phyloP scores from a whole-genome alignment of 768 basidiomycete genomes.

The Trametes punicea region DNA sequence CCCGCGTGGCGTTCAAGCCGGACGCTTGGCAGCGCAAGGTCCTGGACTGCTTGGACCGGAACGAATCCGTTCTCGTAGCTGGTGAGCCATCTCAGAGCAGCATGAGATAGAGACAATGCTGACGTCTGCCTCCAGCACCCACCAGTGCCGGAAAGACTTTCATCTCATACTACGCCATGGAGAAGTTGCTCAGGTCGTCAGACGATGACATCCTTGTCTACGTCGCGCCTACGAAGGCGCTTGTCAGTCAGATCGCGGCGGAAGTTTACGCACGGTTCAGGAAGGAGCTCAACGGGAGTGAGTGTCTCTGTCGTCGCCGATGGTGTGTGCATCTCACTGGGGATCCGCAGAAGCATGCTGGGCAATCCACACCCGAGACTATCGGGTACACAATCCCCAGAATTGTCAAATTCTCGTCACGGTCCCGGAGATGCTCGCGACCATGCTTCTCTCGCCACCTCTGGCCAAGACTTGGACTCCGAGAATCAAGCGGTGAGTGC shows the following conservation, averaged over 20 bases:
- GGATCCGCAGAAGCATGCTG: constrained; percentile 56
- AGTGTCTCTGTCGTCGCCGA: neutral
- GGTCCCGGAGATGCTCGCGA: constrained; percentile 67
- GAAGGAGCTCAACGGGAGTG: constrained; percentile 44
- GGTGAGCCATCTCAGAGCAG: constrained; percentile 37
- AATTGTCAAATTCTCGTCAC: constrained; percentile 74
- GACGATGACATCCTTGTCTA: constrained; percentile 70
- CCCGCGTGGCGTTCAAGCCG: constrained; percentile 58
- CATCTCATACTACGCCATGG: constrained; percentile 77
- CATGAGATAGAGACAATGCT: neutral
- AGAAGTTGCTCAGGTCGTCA: constrained; percentile 55
- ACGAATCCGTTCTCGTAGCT: constrained; percentile 61
- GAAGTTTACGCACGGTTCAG: constrained; percentile 71
- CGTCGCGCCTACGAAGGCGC: constrained; percentile 72
- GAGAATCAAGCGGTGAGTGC: constrained; percentile 51
- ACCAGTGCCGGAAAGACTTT: constrained; percentile 77
- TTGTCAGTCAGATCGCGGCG: constrained; percentile 68
- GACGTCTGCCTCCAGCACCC: constrained; percentile 42
- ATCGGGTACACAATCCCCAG: constrained; percentile 56
- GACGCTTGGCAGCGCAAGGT: constrained; percentile 72
- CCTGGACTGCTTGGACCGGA: constrained; percentile 57
- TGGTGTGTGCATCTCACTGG: too few relatives aligned
- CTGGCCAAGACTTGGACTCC: constrained; percentile 61
- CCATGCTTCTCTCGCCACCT: constrained; percentile 65
- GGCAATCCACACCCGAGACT: constrained; percentile 66